These are phyloP conservation scores for Lactarius pseudohatsudake DNA, from an alignment of 768 basidiomycete genomes.

Conservation along the genomic window DNA sequence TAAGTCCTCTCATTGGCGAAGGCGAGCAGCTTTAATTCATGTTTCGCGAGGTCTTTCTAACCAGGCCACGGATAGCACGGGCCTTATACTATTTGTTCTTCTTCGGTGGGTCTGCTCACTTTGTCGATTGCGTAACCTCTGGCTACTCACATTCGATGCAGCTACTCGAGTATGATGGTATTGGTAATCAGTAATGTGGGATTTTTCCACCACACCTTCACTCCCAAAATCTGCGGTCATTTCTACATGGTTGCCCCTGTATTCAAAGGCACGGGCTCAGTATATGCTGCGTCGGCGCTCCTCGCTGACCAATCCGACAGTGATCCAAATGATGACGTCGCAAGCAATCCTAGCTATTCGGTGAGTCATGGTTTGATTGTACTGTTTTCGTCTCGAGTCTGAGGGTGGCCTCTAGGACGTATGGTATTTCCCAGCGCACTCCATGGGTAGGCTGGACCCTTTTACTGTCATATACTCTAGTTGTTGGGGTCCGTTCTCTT, in stretches of 20 bases:
- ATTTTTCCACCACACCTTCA: conserved; percentile 55
- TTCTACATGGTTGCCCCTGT: conserved; percentile 55
- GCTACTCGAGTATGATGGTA: conserved; percentile 46
- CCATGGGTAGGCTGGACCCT: conserved; percentile 42
- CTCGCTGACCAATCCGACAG: conserved; percentile 36
- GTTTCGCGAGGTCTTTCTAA: background rate
- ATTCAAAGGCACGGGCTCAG: conserved; percentile 54
- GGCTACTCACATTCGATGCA: conserved; percentile 29
- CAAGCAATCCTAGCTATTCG: conserved; percentile 64
- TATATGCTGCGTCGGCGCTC: background rate
- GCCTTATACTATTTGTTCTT: conserved; percentile 23
- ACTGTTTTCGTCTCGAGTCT: background rate
- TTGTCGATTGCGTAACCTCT: background rate
- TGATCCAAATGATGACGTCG: conserved; percentile 63
- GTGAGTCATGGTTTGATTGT: conserved; percentile 35
- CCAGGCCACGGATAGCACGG: conserved; percentile 12
- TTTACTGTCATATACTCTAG: conserved; percentile 40
- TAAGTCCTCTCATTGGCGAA: conserved; percentile 6
- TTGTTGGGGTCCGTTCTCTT: conserved; percentile 43
- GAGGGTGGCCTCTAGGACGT: conserved; percentile 42
- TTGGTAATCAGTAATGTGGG: conserved; percentile 56
- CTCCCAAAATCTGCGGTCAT: conserved; percentile 42
- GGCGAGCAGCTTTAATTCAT: background rate
- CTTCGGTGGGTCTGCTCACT: conserved; percentile 17
- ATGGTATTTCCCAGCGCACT: conserved; percentile 55